These are phyloP conservation scores for Neurospora sp. DNA, from an alignment of 495 filamentous ascomycete species.

Conservation along the genomic window DNA sequence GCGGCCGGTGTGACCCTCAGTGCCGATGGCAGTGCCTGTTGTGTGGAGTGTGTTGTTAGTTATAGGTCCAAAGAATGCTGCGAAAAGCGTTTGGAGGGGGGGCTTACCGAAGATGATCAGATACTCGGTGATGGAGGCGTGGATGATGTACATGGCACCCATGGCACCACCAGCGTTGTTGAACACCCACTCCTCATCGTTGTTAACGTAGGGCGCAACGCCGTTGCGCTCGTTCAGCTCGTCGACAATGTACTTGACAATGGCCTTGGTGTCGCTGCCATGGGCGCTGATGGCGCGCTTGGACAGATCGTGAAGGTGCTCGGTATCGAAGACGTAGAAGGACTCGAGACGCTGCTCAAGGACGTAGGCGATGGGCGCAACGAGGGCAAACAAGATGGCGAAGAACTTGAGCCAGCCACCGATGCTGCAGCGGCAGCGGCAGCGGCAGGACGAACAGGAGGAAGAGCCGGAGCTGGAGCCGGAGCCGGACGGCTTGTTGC, in stretches of 20 bases:
- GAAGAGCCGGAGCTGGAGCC: background rate
- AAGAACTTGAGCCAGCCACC: constrained; percentile 41
- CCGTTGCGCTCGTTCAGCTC: constrained; percentile 37
- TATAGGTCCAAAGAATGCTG: background rate
- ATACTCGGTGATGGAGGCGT: constrained; percentile 68
- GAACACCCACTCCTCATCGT: constrained; percentile 57
- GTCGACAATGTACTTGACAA: constrained; percentile 55
- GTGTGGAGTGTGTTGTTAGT: background rate
- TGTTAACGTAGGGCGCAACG: constrained; percentile 43
- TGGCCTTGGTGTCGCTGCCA: constrained; percentile 59
- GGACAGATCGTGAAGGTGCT: constrained; percentile 58
- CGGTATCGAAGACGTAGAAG: constrained; percentile 68
- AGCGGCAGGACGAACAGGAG: background rate
- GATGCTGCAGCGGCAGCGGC: constrained; percentile 16
- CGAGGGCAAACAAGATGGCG: constrained; percentile 48
- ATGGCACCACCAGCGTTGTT: constrained; percentile 79
- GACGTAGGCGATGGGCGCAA: constrained; percentile 50
- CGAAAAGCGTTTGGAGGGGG: background rate
- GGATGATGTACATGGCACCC: constrained; percentile 84
- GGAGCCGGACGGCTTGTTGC: constrained; percentile 3
- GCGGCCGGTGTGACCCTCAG: constrained; percentile 76
- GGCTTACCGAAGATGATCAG: constrained; percentile 62
- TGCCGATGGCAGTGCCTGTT: constrained; percentile 70
- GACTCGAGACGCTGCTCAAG: constrained; percentile 58
- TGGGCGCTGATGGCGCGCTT: constrained; percentile 53